Evolutionary conservation across 805 yeast species (phyloP).

Genomic region (Yamadazyma ubonensis): DNA sequence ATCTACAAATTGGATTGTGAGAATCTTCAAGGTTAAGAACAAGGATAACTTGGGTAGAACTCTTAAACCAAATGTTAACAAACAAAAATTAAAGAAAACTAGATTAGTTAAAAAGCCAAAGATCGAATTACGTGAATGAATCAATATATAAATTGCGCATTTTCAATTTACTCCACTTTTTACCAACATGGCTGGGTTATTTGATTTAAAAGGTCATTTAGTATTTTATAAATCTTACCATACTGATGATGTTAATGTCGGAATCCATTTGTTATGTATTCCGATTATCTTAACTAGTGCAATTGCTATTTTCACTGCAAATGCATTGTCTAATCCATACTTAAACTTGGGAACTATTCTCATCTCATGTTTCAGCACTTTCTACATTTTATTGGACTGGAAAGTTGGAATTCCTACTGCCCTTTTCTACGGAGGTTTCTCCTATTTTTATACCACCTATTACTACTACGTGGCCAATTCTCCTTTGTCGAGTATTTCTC

Average conservation of each 20-base stretch:
- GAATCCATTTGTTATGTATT: slow-evolving; percentile 75
- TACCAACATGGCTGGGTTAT: slow-evolving; percentile 28
- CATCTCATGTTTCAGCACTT: slow-evolving; percentile 50
- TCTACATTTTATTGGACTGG: slow-evolving; percentile 59
- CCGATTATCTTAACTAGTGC: slow-evolving; percentile 70
- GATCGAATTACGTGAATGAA: slow-evolving; percentile 48
- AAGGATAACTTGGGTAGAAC: slow-evolving; percentile 85
- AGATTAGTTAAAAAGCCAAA: slow-evolving; percentile 51
- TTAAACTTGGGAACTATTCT: slow-evolving; percentile 48
- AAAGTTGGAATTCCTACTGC: slow-evolving; percentile 35
- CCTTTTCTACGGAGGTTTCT: slow-evolving; percentile 22
- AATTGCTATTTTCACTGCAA: slow-evolving; percentile 36
- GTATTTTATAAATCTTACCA: slow-evolving; percentile 51
- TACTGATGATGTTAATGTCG: slow-evolving; percentile 58
- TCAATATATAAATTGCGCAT: not conserved
- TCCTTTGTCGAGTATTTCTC: slow-evolving; percentile 6
- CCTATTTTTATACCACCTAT: slow-evolving; percentile 21
- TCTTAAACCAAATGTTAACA: no score
- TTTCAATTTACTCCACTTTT: slow-evolving; percentile 7
- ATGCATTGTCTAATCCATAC: slow-evolving; percentile 24
- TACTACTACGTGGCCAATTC: slow-evolving; percentile 18
- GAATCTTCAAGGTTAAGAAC: slow-evolving; percentile 90
- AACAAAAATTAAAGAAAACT: slow-evolving; percentile 44
- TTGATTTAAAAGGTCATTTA: slow-evolving; percentile 38
- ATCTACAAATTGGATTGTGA: slow-evolving; percentile 93